phyloP scores from a whole-genome alignment of 148 eudicot genomes.

The Linanthus parryae region DNA sequence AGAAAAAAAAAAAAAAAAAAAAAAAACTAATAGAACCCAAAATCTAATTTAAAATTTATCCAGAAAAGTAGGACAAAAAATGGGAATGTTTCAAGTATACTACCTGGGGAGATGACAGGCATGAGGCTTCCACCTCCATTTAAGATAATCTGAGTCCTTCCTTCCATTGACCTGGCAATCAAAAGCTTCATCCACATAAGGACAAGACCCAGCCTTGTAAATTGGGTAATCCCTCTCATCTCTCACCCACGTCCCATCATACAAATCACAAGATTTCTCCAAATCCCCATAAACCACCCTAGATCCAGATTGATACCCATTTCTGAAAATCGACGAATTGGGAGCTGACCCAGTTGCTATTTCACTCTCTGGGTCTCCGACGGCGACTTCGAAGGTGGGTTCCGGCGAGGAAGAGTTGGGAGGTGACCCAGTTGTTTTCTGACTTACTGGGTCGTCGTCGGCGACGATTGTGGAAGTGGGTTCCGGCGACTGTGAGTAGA shows the following conservation, averaged over 20 bases:
- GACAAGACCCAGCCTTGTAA: conserved; percentile 72
- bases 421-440: too few relatives aligned
- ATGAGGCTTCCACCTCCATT: conserved; percentile 93
- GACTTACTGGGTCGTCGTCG: not conserved
- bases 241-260: conserved; percentile 75
- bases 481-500: not conserved
- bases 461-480: not conserved
- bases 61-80: too few relatives aligned
- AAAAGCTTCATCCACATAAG: conserved; percentile 85
- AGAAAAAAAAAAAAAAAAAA: too few relatives aligned
- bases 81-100: too few relatives aligned
- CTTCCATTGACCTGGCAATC: conserved; percentile 90
- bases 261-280: conserved; percentile 39
- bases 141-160: conserved; percentile 56
- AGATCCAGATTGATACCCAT: too few relatives aligned
- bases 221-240: conserved; percentile 77
- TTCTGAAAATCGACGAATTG: too few relatives aligned
- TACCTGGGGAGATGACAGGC: conserved; percentile 93
- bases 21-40: too few relatives aligned
- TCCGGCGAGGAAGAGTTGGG: not conserved
- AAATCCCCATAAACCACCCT: too few relatives aligned
- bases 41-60: too few relatives aligned
- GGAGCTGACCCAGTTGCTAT: not conserved
- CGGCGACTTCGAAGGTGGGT: not conserved
- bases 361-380: not conserved